Conservation (phyloP, 176 grass and related monocot species). For the Puya raimondii region DNA sequence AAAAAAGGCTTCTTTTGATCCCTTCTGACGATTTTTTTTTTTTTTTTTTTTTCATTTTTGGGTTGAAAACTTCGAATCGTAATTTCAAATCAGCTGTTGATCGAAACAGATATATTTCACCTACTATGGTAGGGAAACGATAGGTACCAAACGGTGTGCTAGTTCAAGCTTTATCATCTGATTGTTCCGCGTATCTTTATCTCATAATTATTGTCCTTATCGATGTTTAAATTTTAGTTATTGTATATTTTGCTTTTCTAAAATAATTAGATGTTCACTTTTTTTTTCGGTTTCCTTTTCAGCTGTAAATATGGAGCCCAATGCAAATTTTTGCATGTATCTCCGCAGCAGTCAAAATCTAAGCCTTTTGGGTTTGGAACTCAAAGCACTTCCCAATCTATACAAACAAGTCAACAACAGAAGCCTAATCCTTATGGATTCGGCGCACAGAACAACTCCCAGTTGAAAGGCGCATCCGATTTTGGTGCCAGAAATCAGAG, state of each 20-base stretch:
- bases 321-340: constrained; percentile 61
- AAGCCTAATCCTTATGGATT: constrained; percentile 78
- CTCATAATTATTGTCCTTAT: background rate
- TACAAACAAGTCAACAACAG: constrained; percentile 33
- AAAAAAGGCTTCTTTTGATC: too few relatives aligned
- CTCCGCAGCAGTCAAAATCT: constrained; percentile 48
- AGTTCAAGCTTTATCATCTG: too few relatives aligned
- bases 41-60: background rate
- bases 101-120: too few relatives aligned
- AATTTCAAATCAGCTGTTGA: background rate
- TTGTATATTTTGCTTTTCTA: constrained; percentile 2
- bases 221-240: background rate
- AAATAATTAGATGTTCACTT: background rate
- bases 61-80: background rate
- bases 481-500: constrained; percentile 11
- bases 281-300: constrained; percentile 18
- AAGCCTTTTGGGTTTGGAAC: constrained; percentile 69
- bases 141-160: too few relatives aligned
- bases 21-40: background rate
- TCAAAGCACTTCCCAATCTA: background rate
- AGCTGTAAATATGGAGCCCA: constrained; percentile 79
- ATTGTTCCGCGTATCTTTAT: background rate
- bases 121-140: too few relatives aligned
- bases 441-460: constrained; percentile 42
- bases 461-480: constrained; percentile 28